Evolutionary conservation across 1,284 basidiomycete species (phyloP).

Genomic region (Agroathelia rolfsii): DNA sequence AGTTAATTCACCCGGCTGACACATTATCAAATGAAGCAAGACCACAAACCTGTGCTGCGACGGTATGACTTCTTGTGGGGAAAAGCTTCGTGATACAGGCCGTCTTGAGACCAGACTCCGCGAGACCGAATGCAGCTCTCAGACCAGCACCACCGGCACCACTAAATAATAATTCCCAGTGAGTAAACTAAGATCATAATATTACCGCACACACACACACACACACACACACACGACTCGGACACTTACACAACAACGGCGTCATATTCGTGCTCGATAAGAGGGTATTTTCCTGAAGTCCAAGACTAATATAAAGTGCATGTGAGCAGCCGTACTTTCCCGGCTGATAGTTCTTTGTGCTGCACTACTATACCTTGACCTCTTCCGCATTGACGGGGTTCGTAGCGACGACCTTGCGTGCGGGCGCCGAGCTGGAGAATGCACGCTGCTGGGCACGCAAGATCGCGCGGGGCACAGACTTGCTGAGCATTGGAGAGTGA

Average conservation of each 20-base stretch:
- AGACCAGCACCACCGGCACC: conserved; percentile 98
- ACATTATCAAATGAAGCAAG: conserved; percentile 5
- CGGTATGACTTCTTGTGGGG: conserved; percentile 98
- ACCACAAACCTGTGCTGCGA: conserved; percentile 85
- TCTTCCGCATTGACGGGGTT: conserved; percentile 79
- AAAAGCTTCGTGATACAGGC: conserved; percentile 99
- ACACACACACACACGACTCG: neutral
- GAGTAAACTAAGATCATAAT: conserved; percentile 9
- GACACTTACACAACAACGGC: conserved; percentile 88
- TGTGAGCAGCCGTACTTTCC: too few species aligned
- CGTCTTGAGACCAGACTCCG: conserved; percentile 97
- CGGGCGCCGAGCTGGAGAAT: conserved; percentile 53
- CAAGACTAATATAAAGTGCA: conserved; percentile 40
- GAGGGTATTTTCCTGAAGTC: conserved; percentile 81
- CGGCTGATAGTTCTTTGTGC: conserved; percentile 9
- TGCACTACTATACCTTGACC: conserved; percentile 46
- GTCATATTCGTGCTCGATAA: conserved; percentile 98
- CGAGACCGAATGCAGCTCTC: conserved; percentile 96
- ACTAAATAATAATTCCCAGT: conserved; percentile 30
- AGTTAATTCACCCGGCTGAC: conserved; percentile 13
- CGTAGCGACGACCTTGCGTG: conserved; percentile 58
- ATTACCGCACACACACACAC: neutral
- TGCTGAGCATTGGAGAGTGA: conserved; percentile 30
- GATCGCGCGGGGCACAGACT: conserved; percentile 33
- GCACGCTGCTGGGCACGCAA: conserved; percentile 38